Evolutionary conservation across 2,329 filamentous ascomycete genomes (phyloP).

Genomic region (Endoconidiophora laricicola): DNA sequence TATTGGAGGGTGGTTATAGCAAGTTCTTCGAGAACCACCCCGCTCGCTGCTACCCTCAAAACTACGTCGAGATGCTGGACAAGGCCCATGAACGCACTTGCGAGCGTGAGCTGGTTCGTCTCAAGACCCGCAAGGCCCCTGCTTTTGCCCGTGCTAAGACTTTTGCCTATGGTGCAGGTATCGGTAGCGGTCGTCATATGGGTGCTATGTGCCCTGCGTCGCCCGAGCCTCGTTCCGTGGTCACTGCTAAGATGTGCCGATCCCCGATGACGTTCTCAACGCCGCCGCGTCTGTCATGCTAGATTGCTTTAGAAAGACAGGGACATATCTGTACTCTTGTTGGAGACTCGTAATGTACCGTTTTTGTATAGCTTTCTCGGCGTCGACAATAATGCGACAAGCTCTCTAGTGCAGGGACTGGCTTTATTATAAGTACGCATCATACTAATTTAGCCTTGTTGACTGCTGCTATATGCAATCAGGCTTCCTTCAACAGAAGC

Average conservation of each 20-base stretch:
- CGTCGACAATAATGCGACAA: no score
- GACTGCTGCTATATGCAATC: no score
- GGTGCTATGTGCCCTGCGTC: constrained; percentile 2
- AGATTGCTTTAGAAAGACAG: not conserved
- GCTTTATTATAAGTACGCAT: no score
- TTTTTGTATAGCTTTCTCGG: no score
- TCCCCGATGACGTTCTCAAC: constrained; percentile 8
- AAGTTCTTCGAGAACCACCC: constrained; percentile 72
- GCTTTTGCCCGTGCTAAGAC: constrained; percentile 68
- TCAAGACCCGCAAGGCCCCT: constrained; percentile 67
- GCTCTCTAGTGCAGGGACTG: no score
- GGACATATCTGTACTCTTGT: constrained; percentile 4
- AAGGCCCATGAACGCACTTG: constrained; percentile 84
- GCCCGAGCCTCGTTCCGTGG: constrained; percentile 4
- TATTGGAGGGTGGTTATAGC: constrained; percentile 91
- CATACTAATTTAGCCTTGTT: no score
- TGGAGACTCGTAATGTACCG: constrained; percentile 3
- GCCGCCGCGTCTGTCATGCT: constrained; percentile 7
- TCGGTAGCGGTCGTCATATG: not conserved
- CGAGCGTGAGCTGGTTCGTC: constrained; percentile 83
- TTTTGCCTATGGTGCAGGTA: constrained; percentile 63
- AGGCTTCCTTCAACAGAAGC: no score
- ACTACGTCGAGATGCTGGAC: constrained; percentile 92
- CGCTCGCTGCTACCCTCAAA: constrained; percentile 73
- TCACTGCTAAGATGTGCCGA: constrained; percentile 5